phyloP scores from a whole-genome alignment of 179 eudicot species.

The Beta lomatogona region DNA sequence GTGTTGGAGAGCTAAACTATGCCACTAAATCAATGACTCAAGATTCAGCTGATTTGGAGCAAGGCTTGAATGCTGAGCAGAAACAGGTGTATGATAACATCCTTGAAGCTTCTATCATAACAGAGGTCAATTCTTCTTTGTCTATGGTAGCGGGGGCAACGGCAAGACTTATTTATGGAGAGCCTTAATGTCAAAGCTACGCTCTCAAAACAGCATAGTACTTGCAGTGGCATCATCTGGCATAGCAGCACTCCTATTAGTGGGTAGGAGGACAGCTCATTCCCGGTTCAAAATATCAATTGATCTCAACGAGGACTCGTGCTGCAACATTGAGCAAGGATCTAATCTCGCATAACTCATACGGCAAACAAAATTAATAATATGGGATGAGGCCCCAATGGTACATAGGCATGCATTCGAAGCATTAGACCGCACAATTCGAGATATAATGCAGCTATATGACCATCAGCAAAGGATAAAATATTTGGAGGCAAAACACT shows the following conservation, averaged over 20 bases:
- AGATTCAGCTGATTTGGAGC: too few species aligned
- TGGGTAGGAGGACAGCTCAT: neutral
- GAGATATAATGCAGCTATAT: neutral
- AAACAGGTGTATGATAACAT: too few species aligned
- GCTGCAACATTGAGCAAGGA: constrained; percentile 5
- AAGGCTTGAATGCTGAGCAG: too few species aligned
- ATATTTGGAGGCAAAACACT: neutral
- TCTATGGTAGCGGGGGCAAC: neutral
- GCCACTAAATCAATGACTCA: too few species aligned
- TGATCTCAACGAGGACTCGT: neutral
- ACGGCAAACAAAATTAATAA: neutral
- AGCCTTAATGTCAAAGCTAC: neutral
- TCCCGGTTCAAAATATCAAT: constrained; percentile 1
- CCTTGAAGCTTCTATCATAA: too few species aligned
- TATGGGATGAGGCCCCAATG: constrained; percentile 29
- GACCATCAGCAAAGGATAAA: neutral
- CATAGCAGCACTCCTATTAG: neutral
- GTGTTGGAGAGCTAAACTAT: too few species aligned
- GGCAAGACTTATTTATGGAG: constrained; percentile 20
- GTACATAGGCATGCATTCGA: neutral
- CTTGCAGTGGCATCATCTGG: constrained; percentile 14
- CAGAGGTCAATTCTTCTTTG: too few species aligned
- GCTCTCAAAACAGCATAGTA: neutral
- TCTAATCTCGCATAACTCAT: constrained; percentile 2
- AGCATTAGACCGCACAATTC: neutral